A percentile compares a stretch with the other conserved stretches of the same genome.
These are phyloP conservation scores for Kingdonia uniflora DNA, from an alignment of 164 flowering plant species.

Conservation along the genomic window DNA sequence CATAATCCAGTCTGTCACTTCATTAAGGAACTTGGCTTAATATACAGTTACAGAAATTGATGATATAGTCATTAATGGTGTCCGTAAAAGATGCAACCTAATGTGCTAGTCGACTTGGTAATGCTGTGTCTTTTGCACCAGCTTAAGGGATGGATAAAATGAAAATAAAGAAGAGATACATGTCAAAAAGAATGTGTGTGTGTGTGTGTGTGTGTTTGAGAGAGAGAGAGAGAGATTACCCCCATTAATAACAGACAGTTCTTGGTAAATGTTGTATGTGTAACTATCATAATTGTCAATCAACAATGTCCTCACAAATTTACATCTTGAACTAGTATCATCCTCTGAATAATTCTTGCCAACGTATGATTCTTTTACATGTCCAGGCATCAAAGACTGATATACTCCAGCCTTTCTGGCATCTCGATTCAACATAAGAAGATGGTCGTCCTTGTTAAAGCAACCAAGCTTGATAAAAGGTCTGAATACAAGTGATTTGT, in stretches of 20 bases:
- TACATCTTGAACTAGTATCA: conserved; percentile 25
- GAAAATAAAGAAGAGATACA: too few species aligned
- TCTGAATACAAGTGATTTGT: conserved; percentile 11
- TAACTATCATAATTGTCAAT: conserved; percentile 97
- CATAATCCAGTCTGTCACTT: too few species aligned
- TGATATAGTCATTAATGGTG: too few species aligned
- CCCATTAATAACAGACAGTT: conserved; percentile 71
- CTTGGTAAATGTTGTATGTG: conserved; percentile 92
- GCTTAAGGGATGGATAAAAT: too few species aligned
- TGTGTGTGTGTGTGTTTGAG: too few species aligned
- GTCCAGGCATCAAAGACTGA: conserved; percentile 38
- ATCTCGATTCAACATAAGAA: conserved; percentile 10
- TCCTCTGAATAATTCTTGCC: conserved; percentile 25
- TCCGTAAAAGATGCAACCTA: too few species aligned
- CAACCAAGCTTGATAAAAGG: conserved; percentile 11
- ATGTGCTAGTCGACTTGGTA: too few species aligned
- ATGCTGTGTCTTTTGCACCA: too few species aligned
- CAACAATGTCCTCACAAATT: conserved; percentile 77
- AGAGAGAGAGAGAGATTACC: conserved; percentile 31
- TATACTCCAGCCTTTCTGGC: conserved; percentile 24
- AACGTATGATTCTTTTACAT: conserved; percentile 30
- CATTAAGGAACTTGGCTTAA: too few species aligned
- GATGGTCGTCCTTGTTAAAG: conserved; percentile 10
- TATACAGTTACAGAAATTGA: too few species aligned
- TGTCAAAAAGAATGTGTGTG: too few species aligned